Conservation (phyloP, 345 rosid genomes). For the Eucalyptus tenuipes region DNA sequence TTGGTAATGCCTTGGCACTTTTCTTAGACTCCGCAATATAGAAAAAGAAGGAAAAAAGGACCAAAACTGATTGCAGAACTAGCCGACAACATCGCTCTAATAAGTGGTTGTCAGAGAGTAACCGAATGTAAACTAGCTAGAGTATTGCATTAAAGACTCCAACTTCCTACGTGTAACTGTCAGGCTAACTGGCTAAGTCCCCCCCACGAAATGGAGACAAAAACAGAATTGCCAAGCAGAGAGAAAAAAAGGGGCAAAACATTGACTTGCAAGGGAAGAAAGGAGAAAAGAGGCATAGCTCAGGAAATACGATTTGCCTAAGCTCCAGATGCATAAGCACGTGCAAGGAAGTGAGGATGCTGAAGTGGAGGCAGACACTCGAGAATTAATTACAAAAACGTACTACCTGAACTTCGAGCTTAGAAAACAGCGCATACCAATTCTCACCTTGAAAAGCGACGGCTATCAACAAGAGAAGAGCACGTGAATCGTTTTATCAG, state of each 20-base stretch:
- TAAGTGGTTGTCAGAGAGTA: background rate
- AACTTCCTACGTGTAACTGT: background rate
- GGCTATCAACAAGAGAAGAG: too few species aligned
- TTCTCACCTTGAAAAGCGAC: background rate
- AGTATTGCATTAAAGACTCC: background rate
- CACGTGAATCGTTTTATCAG: too few species aligned
- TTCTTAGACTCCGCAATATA: background rate
- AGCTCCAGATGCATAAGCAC: background rate
- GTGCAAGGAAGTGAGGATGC: background rate
- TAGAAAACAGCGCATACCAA: background rate
- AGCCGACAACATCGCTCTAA: background rate
- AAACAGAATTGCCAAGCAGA: background rate
- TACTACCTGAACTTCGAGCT: background rate
- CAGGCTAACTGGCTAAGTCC: background rate
- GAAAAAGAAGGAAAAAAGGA: fast-evolving
- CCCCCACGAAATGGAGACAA: background rate
- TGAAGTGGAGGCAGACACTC: background rate
- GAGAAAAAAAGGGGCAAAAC: background rate
- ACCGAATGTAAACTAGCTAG: background rate
- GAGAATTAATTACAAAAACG: background rate
- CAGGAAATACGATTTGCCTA: background rate
- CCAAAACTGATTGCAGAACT: background rate
- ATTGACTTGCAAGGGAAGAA: background rate
- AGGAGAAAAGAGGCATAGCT: background rate
- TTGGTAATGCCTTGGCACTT: background rate